phyloP scores from a whole-genome alignment of 345 rosid species.

The Lenwebbia sp. region DNA sequence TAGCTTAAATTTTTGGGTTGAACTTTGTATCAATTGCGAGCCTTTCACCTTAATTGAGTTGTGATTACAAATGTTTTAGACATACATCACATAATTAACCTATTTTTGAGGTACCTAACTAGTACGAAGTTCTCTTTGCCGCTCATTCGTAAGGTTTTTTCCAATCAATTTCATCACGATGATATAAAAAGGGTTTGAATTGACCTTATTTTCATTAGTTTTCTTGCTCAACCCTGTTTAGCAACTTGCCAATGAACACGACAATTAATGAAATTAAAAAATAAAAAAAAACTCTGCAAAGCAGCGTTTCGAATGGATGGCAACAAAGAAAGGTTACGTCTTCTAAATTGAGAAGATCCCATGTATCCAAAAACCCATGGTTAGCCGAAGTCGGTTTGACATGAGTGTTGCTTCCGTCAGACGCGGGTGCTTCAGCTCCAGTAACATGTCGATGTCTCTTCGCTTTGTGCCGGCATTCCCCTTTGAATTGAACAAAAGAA shows the following conservation, averaged over 20 bases:
- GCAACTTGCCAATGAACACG: background rate
- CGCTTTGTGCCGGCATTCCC: background rate
- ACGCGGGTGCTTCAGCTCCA: background rate
- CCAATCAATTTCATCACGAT: background rate
- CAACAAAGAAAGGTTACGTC: background rate
- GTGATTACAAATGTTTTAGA: background rate
- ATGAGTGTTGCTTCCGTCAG: background rate
- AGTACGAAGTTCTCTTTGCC: background rate
- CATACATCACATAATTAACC: background rate
- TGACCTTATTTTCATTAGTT: background rate
- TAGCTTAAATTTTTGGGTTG: background rate
- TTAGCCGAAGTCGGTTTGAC: background rate
- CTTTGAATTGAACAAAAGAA: background rate
- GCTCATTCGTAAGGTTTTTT: background rate
- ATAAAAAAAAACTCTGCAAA: background rate
- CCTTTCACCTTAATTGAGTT: background rate
- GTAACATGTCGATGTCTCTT: background rate
- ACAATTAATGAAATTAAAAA: background rate
- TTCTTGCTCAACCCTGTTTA: background rate
- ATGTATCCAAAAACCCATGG: background rate
- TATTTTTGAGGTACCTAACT: background rate
- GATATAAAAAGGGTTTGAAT: background rate
- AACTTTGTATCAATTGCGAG: background rate
- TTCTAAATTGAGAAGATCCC: background rate
- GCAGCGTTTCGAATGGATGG: background rate